These are phyloP conservation scores for Acanthamoeba sp. DNA, from an alignment of 208 protist species.

Conservation along the genomic window DNA sequence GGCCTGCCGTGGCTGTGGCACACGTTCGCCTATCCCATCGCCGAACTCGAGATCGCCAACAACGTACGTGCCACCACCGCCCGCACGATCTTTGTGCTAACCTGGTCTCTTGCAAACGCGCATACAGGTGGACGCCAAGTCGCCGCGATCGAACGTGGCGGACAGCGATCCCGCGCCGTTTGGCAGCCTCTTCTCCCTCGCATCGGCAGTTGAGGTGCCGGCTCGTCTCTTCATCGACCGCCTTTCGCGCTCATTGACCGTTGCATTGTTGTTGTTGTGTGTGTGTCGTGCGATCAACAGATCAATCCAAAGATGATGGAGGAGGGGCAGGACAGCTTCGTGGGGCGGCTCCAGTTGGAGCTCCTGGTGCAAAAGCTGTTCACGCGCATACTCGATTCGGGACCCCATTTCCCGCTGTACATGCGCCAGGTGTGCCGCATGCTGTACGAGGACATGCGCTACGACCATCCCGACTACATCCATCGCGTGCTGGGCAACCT, in stretches of 20 bases:
- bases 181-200: constrained; percentile 9
- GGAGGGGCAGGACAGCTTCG: constrained; percentile 22
- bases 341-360: constrained; percentile 25
- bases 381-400: neutral
- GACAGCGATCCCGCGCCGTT: constrained; percentile 23
- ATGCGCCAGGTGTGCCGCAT: constrained; percentile 34
- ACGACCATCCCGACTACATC: constrained; percentile 51
- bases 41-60: constrained; percentile 40
- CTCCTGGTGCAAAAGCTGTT: constrained; percentile 44
- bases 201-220: neutral
- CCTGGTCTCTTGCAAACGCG: no score
- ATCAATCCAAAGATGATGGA: constrained; percentile 60
- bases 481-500: constrained; percentile 57
- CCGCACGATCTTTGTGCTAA: no score
- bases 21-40: constrained; percentile 25
- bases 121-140: no score
- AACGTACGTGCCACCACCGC: neutral
- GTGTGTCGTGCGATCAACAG: neutral
- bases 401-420: constrained; percentile 2
- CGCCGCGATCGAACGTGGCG: neutral
- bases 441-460: constrained; percentile 37
- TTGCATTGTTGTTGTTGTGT: neutral
- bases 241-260: no score
- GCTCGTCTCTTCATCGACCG: neutral
- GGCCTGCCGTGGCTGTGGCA: constrained; percentile 54